A percentile compares a stretch with the other conserved stretches of the same genome.
phyloP scores from a whole-genome alignment of 2,329 filamentous ascomycete species.

The Apiospora aurea region DNA sequence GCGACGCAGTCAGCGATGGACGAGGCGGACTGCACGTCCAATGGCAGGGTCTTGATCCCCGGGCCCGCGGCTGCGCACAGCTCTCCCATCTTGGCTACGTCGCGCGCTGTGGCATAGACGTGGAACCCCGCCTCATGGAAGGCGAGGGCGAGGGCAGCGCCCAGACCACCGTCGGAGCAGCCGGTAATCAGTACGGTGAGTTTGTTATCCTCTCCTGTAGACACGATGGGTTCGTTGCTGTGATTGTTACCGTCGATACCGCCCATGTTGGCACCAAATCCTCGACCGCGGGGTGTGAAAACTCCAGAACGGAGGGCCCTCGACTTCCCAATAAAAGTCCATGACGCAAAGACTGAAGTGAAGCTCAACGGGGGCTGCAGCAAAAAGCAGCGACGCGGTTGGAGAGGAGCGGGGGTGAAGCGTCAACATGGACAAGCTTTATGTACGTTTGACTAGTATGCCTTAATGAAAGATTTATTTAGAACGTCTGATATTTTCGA shows the following conservation, averaged over 20 bases:
- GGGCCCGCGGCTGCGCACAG: neutral
- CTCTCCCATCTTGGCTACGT: slow-evolving; percentile 22
- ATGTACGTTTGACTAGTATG: neutral
- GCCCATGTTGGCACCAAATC: neutral
- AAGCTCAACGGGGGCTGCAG: neutral
- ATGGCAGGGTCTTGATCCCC: slow-evolving; percentile 11
- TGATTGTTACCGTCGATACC: neutral
- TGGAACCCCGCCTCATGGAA: slow-evolving; percentile 26
- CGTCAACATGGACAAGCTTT: neutral
- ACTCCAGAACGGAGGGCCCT: neutral
- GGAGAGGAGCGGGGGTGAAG: slow-evolving; percentile 1
- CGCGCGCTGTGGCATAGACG: slow-evolving; percentile 27
- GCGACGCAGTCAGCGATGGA: slow-evolving; percentile 20
- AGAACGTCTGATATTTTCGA: neutral
- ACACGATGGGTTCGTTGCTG: too few relatives aligned
- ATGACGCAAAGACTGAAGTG: neutral
- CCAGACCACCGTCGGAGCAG: slow-evolving; percentile 27
- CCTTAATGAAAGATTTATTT: neutral
- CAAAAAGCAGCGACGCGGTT: neutral
- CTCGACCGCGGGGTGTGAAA: neutral
- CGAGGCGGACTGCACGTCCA: slow-evolving; percentile 10
- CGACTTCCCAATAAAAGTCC: neutral
- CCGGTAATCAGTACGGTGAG: slow-evolving; percentile 27
- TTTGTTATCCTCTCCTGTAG: neutral
- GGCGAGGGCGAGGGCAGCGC: slow-evolving; percentile 27